A percentile compares a stretch with the other conserved stretches of the same genome.
These are phyloP conservation scores for Vigna hirtella DNA, from an alignment of 306 rosid species.

Conservation along the genomic window DNA sequence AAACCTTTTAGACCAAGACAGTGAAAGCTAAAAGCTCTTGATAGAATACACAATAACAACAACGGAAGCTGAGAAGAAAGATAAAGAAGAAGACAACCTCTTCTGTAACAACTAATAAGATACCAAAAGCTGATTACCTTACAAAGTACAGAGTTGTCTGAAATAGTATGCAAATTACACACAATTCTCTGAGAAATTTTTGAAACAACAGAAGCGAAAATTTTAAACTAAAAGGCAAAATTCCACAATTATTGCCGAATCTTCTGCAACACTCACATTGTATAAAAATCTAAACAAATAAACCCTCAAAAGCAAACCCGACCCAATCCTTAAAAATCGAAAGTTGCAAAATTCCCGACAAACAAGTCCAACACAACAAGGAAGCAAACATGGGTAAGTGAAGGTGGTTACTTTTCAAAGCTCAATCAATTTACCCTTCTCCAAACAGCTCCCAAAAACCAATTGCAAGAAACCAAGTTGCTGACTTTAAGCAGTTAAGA, in stretches of 20 bases:
- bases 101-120: constrained; percentile 54
- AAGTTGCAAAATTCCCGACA: constrained; percentile 48
- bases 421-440: constrained; percentile 17
- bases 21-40: constrained; percentile 47
- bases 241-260: constrained; percentile 54
- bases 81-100: constrained; percentile 53
- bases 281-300: constrained; percentile 42
- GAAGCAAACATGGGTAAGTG: constrained; percentile 43
- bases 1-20: constrained; percentile 35
- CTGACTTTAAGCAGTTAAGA: constrained; percentile 20
- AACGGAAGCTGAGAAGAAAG: constrained; percentile 38
- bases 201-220: constrained; percentile 54
- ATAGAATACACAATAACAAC: constrained; percentile 36
- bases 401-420: constrained; percentile 22
- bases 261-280: constrained; percentile 62
- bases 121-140: constrained; percentile 53
- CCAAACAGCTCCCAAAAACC: constrained; percentile 39
- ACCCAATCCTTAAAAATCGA: constrained; percentile 61
- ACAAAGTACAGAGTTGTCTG: constrained; percentile 49
- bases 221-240: constrained; percentile 46
- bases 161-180: constrained; percentile 40
- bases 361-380: neutral
- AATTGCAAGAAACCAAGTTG: constrained; percentile 39
- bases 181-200: constrained; percentile 55
- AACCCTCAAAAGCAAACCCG: constrained; percentile 52